Evolutionary conservation across 2,329 filamentous ascomycete genomes (phyloP).

Genomic region (Cladosporium sp.): DNA sequence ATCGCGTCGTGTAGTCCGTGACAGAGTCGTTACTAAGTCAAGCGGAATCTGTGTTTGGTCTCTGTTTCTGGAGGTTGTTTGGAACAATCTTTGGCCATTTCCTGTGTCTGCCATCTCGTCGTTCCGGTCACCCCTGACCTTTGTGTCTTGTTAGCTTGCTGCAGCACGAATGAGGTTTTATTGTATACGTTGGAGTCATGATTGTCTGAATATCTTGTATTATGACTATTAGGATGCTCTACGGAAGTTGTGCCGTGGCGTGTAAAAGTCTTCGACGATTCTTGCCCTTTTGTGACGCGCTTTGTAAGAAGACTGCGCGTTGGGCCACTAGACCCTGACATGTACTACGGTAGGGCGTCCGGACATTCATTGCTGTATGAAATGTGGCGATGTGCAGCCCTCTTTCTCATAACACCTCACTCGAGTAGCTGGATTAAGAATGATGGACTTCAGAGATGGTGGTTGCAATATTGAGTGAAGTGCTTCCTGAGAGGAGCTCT

Average conservation of each 20-base stretch:
- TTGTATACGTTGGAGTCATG: background rate
- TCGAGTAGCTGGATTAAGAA: background rate
- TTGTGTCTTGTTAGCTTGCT: background rate
- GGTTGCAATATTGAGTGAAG: background rate
- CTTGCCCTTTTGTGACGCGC: conserved; percentile 6
- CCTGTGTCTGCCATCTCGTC: background rate
- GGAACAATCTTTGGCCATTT: background rate
- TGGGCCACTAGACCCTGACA: conserved; percentile 2
- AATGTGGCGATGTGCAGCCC: background rate
- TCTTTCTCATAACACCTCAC: background rate
- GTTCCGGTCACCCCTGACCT: background rate
- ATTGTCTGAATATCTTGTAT: background rate
- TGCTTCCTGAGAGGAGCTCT: no score
- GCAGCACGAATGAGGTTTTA: background rate
- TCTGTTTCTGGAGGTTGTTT: background rate
- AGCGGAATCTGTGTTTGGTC: background rate
- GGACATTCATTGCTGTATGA: background rate
- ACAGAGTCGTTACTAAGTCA: background rate
- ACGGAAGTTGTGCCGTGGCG: conserved; percentile 8
- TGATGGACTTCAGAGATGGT: background rate
- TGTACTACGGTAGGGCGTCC: conserved; percentile 10
- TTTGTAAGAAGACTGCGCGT: conserved; percentile 6
- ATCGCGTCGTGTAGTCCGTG: conserved; percentile 4
- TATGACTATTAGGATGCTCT: background rate
- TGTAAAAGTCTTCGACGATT: conserved; percentile 13